Evolutionary conservation across 805 yeast genomes (phyloP), one percentile per base, ranked within the genome.

Genomic region (Pichia insulana): DNA sequence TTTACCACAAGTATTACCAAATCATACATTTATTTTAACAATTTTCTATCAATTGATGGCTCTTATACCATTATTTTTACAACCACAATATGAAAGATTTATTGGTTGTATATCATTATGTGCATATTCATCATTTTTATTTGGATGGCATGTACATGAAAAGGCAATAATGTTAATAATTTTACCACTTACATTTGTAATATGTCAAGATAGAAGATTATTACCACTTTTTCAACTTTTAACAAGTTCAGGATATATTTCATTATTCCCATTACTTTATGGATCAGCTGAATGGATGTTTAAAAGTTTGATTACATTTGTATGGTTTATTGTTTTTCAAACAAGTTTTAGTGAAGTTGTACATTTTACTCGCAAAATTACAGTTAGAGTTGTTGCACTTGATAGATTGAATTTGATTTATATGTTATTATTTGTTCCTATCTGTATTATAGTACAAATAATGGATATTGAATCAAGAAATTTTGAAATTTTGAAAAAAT

Each of bases 61-160:
- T 0, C 66, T 86, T 20, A 64, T 83, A 2, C 96, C 95, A 1
- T 56, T 80, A 6, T 66, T 85, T 26, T 51, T 80, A 27, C 77
- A 76, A 43, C 96, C 96, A 4, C 78, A 79, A 2, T 84, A 73
- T 58, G 78, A 77, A 49, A 70, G 94, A 50, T 92, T 92, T 52
- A 60, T 89, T 15, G 96, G 95, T 0, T 76, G 89, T 1, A 63
- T 92, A 52, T 82, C 96, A 0, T 69, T 90, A 37, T 90, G 97
- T 63, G 97, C 94, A 4, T 86, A 77, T 63, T 80, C 96, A 0
- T 83, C 96, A 2, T 92, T 85, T 56, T 64, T 92, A 38, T 92
- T 92, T 63, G 98, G 99, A 5, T 92, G 97, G 97, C 97, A 92
- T 57, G 98, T 92, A 19, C 98, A 92, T 64, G 98, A 92, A 62